Evolutionary conservation across 2,329 filamentous ascomycete genomes (phyloP), one percentile per base, ranked within the genome.

Genomic region (Fusarium sp.): DNA sequence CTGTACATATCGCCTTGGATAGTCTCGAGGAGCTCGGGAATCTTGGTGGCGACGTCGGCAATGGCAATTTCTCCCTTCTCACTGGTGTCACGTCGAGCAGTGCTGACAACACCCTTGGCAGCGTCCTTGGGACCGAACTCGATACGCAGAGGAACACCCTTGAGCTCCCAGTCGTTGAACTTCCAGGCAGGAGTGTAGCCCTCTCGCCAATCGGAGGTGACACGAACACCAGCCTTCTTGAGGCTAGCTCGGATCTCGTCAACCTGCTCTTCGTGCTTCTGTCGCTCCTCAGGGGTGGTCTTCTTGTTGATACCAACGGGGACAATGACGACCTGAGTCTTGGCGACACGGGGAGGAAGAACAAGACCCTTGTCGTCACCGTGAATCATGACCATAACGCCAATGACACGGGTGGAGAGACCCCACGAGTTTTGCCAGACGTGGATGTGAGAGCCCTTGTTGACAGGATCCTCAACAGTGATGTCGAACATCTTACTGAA

Each of bases 391-490:
- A 98, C 93, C 95, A 98, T 98, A 79, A 98, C 94, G 83, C 96
- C 97, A 71, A 99, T 97, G 59, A 95, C 93, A 78, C 96, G 93
- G 56, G 96, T 99, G 2, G 95, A 98, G 65, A 99, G 88, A 82
- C 96, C 96, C 96, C 96, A 99, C 16, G 94, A 98, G 85, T 99
- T 99, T 81, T 99, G 96, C 94, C 95, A 98, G 59, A 98, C 94
- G 77, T 95, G 84, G 58, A 98, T 84, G 76, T 93, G 91, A 73
- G 91, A 87, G 70, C 92, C 92, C 82, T 93, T 92, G 80, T 96
- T 87, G 63, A 86, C 85, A 24, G 96, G 96, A 77, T 99, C 94
- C 80, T 99, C 95, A 29, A 99, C 93, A 1, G 92, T 97, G 79
- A 99, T 98, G 80, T 96, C 92, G 79, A 98, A 99, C 94, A 99